Evolutionary conservation across 2,329 filamentous ascomycete genomes (phyloP), one percentile per base, ranked within the genome.

Genomic region (Zasmidium angulare): DNA sequence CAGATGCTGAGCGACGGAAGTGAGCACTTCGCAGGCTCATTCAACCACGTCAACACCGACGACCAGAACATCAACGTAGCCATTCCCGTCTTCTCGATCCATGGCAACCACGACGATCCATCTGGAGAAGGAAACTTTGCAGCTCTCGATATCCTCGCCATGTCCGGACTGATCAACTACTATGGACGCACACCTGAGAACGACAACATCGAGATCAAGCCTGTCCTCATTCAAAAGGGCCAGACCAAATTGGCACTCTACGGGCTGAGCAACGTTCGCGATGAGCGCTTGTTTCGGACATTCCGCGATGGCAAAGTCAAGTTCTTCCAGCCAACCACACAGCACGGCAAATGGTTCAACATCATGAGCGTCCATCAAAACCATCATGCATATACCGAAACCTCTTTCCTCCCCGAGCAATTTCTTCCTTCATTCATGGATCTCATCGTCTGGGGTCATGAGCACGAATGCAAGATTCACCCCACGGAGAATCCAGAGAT

Each of bases 21-120:
- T 66, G 90, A 96, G 69, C 90, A 93, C 63, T 97, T 99, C 69
- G 89, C 63, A 26, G 69, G 69, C 6, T 88, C 91, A 0, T 96
- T 97, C 72, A 88, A 91, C 52, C 90, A 97, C 74, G 93, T 96
- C 76, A 99, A 99, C 76, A 99, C 99, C 76, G 92, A 98, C 75
- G 95, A 99, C 70, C 86, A 91, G 22, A 91, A 99, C 69, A 97
- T 99, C 75, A 99, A 99, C 70, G 86, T 99, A 61, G 91, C 93
- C 1, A 97, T 98, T 57, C 95, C 95, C 0, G 92, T 99, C 24
- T 99, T 99, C 73, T 96, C 93, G 0, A 99, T 99, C 46, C 96
- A 99, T 69, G 95, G 95, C 49, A 99, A 99, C 71, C 95, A 99
- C 73, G 95, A 99, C 71, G 95, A 99, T 72, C 95, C 95, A 0